These are phyloP conservation scores for Vachellia pachyceras DNA, from an alignment of 306 rosid species.

Conservation along the genomic window DNA sequence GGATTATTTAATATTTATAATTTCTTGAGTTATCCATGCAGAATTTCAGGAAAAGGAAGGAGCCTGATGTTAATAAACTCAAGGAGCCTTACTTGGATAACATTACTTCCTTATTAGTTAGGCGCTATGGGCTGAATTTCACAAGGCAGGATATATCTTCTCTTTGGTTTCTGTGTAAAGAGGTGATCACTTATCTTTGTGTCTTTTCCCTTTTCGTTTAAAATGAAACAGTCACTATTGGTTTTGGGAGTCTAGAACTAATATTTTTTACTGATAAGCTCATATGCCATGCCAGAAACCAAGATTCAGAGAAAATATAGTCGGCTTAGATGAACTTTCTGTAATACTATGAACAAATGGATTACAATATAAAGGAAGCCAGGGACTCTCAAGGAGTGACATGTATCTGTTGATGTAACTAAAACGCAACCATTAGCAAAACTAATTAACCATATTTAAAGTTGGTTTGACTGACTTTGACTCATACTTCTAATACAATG, in stretches of 20 bases:
- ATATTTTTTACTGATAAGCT: too few relatives aligned
- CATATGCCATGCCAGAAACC: too few relatives aligned
- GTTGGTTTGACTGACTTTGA: too few relatives aligned
- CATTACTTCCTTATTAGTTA: conserved; percentile 59
- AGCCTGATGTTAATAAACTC: conserved; percentile 75
- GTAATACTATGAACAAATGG: too few relatives aligned
- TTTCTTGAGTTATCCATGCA: conserved; percentile 49
- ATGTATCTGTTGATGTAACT: too few relatives aligned
- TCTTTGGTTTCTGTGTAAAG: conserved; percentile 94
- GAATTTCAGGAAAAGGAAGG: conserved; percentile 67
- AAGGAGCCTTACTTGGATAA: conserved; percentile 78
- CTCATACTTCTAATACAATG: too few relatives aligned
- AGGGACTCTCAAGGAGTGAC: too few relatives aligned
- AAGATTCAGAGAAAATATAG: too few relatives aligned
- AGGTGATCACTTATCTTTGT: conserved; percentile 52
- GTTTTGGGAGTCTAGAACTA: conserved; percentile 27
- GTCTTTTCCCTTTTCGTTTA: conserved; percentile 28
- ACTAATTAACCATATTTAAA: too few relatives aligned
- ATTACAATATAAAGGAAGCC: too few relatives aligned
- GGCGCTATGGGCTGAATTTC: conserved; percentile 75
- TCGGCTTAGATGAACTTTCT: too few relatives aligned
- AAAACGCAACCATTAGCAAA: too few relatives aligned
- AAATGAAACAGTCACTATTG: neutral
- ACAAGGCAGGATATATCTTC: conserved; percentile 73
- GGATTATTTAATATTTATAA: neutral